Evolutionary conservation across 805 yeast species (phyloP), one percentile per base, ranked within the genome.

Genomic region (fission yeast (Schizosaccharomyces pombe)): DNA sequence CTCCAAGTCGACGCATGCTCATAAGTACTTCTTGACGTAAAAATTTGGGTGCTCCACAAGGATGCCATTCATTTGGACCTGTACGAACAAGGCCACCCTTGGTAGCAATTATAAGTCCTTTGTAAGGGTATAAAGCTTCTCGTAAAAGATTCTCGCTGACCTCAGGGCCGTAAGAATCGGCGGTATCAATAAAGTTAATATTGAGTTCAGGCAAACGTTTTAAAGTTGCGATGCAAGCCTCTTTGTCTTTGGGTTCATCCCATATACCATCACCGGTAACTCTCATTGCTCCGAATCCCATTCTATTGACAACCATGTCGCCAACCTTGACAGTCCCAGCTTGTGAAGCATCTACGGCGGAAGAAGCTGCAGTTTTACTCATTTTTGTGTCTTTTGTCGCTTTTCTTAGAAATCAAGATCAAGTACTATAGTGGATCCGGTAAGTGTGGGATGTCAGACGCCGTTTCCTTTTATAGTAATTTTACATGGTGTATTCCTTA

Each of bases 41-140:
- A 39, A 47, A 58, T 54, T 56, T 56, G 9, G 60, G 56, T 9
- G 52, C 22, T 39, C 59, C 59, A 16, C 37, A 31, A 40, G 24
- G 24, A 61, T 51, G 63, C 67, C 14, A 55, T 60, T 14, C 75
- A 76, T 30, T 75, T 63, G 29, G 62, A 69, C 28, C 63, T 64
- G 54, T 67, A 61, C 32, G 31, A 4, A 34, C 43, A 3, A n/a
- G 14, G 19, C 54, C 54, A 29, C 55, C 49, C 54, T 53, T 53
- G 51, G 54, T 53, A 2, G 55, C 52, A 26, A 53, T 11, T 14
- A 53, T 22, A 34, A 53, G n/a, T 24, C 47, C n/a, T 14, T 47
- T 28, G 24, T 54, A 54, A 26, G 14, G 26, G 16, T 32, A 32
- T 14, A 32, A 32, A 14, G 37, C 37, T 32, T 32, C 37, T 9